These are phyloP conservation scores for Umbelopsis isabellina DNA, from an alignment of 192 early-diverging fungal species.

Conservation along the genomic window DNA sequence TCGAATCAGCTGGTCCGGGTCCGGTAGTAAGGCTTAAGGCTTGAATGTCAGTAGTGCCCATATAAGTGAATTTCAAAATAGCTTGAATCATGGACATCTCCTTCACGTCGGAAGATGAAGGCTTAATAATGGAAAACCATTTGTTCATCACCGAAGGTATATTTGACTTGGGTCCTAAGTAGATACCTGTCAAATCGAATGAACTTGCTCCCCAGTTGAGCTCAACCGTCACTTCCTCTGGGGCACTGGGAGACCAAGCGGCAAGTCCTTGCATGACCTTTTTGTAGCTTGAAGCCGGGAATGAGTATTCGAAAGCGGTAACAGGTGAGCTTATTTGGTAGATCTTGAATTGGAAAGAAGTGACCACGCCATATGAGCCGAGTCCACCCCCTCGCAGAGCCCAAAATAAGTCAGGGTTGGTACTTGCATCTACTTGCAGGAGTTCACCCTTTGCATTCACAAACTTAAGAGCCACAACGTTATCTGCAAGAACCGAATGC, in stretches of 20 bases:
- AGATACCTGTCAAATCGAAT: conserved; percentile 33
- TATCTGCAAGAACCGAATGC: conserved; percentile 57
- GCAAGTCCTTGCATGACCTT: conserved; percentile 8
- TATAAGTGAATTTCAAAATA: conserved; percentile 8
- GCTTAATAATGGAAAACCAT: not conserved
- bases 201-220: conserved; percentile 34
- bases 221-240: conserved; percentile 38
- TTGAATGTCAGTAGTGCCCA: not conserved
- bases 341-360: conserved; percentile 37
- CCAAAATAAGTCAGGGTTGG: conserved; percentile 62
- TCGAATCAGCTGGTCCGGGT: not conserved
- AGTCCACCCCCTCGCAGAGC: conserved; percentile 64
- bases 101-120: not conserved
- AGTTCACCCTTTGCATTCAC: conserved; percentile 55
- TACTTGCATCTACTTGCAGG: conserved; percentile 33
- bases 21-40: not conserved
- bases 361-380: conserved; percentile 49
- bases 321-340: not conserved
- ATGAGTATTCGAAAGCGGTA: conserved; percentile 8
- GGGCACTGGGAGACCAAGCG: conserved; percentile 5
- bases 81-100: conserved; percentile 16
- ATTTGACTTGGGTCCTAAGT: conserved; percentile 32
- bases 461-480: conserved; percentile 46
- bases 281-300: conserved; percentile 3
- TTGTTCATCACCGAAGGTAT: conserved; percentile 3